phyloP scores from a whole-genome alignment of 2,329 filamentous ascomycete genomes.

The Blastomyces emzantsi region DNA sequence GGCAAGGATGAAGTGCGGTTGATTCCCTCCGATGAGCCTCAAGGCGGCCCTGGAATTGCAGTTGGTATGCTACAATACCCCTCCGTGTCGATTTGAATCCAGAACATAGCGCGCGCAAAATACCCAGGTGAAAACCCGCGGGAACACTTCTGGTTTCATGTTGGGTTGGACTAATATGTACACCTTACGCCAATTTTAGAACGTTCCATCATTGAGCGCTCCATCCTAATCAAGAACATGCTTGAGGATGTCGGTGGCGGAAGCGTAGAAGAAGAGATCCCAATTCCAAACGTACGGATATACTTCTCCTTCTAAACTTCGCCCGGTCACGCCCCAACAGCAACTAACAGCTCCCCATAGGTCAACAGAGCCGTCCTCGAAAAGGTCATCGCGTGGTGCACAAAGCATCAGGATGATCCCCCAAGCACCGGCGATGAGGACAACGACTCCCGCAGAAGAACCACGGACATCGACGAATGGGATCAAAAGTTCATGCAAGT shows the following conservation, averaged over 20 bases:
- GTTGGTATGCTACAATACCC: background rate
- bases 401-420: conserved; percentile 86
- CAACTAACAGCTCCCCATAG: conserved; percentile 31
- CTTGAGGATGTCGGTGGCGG: conserved; percentile 77
- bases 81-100: background rate
- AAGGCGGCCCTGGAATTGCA: background rate
- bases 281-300: conserved; percentile 54
- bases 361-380: conserved; percentile 88
- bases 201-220: conserved; percentile 78
- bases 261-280: conserved; percentile 44
- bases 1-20: background rate
- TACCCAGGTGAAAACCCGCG: background rate
- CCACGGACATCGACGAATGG: conserved; percentile 98
- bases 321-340: background rate
- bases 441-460: conserved; percentile 91
- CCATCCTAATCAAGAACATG: conserved; percentile 96
- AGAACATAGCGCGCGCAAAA: background rate
- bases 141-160: background rate
- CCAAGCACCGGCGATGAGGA: conserved; percentile 77
- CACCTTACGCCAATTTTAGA: conserved; percentile 42
- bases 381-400: conserved; percentile 98
- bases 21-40: conserved; percentile 1
- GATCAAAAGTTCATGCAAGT: conserved; percentile 99
- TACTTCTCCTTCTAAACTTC: background rate
- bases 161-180: background rate